Conservation (phyloP, 2,329 filamentous ascomycete genomes). For the Sporothrix luriei region DNA sequence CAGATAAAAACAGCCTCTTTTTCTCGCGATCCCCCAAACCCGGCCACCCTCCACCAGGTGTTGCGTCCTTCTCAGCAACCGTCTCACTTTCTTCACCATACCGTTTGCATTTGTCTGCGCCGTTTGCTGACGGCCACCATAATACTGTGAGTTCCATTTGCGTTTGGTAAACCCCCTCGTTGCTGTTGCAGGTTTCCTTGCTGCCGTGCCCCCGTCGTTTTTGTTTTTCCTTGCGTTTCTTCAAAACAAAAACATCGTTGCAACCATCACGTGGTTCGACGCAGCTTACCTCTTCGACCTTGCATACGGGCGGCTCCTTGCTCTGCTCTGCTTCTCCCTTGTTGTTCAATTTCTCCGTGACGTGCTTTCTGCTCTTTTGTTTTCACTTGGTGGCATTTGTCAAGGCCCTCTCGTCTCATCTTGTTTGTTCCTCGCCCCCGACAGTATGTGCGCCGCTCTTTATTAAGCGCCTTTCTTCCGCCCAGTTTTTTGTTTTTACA, state of each 20-base stretch:
- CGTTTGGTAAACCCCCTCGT: neutral
- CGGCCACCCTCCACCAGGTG: neutral
- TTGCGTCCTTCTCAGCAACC: constrained; percentile 18
- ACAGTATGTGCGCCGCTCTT: neutral
- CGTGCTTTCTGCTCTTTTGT: neutral
- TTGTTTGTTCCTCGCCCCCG: constrained; percentile 9
- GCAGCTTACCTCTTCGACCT: neutral
- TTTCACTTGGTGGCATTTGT: neutral
- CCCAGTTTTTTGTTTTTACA: too few species aligned
- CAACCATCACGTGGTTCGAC: neutral
- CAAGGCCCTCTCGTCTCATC: neutral
- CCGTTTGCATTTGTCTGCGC: constrained; percentile 12
- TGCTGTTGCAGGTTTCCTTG: neutral
- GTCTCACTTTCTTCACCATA: neutral
- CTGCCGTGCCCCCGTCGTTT: neutral
- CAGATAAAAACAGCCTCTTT: neutral
- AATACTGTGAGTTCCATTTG: constrained; percentile 7
- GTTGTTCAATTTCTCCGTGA: neutral
- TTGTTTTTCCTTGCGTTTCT: constrained; percentile 3
- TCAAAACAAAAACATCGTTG: neutral
- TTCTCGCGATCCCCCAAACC: neutral
- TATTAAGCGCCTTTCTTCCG: constrained; percentile 23
- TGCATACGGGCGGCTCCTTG: constrained; percentile 7
- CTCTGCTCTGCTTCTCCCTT: constrained; percentile 1
- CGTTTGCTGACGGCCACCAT: neutral